Percentiles rank a stretch among this genome's conserved stretches.
Conservation (phyloP, 2,329 filamentous ascomycete species). For the Clarireedia hainanense region DNA sequence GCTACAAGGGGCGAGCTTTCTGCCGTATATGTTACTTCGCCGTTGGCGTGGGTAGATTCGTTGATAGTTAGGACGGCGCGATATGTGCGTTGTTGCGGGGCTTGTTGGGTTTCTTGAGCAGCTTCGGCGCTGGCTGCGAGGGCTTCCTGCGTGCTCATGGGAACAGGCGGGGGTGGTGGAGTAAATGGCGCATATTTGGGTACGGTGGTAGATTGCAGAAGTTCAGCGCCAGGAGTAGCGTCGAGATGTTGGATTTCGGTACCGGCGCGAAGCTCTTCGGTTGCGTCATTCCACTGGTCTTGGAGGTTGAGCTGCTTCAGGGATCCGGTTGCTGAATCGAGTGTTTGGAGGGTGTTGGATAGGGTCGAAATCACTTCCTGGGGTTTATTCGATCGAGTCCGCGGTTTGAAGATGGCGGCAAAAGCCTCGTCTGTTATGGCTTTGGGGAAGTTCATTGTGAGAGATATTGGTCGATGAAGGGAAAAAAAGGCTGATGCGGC, state of each 20-base stretch:
- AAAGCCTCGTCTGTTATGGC: constrained; percentile 67
- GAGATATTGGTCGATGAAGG: constrained; percentile 86
- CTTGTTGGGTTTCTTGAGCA: constrained; percentile 27
- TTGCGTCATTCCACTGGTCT: constrained; percentile 23
- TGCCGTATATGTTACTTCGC: constrained; percentile 51
- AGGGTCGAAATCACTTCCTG: constrained; percentile 61
- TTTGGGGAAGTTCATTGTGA: constrained; percentile 72
- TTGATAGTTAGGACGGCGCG: constrained; percentile 61
- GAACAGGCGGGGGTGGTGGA: constrained; percentile 71
- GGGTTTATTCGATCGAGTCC: constrained; percentile 40
- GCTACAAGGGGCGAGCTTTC: constrained; percentile 52
- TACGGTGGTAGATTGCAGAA: constrained; percentile 57
- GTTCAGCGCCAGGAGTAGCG: constrained; percentile 35
- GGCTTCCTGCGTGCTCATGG: constrained; percentile 38
- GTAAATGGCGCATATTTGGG: constrained; percentile 72
- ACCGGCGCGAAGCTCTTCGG: constrained; percentile 32
- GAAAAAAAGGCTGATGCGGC: constrained; percentile 91
- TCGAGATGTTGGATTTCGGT: constrained; percentile 46
- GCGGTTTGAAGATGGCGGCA: constrained; percentile 69
- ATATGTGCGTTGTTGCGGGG: constrained; percentile 48
- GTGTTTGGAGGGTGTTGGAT: constrained; percentile 48
- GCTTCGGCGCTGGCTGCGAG: constrained; percentile 32
- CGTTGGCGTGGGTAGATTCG: constrained; percentile 52
- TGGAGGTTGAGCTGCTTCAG: constrained; percentile 12
- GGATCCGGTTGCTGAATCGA: constrained; percentile 48